Evolutionary conservation across 1,284 basidiomycete species (phyloP), one percentile per base, ranked within the genome.

Genomic region (Rhodotorula sp.): DNA sequence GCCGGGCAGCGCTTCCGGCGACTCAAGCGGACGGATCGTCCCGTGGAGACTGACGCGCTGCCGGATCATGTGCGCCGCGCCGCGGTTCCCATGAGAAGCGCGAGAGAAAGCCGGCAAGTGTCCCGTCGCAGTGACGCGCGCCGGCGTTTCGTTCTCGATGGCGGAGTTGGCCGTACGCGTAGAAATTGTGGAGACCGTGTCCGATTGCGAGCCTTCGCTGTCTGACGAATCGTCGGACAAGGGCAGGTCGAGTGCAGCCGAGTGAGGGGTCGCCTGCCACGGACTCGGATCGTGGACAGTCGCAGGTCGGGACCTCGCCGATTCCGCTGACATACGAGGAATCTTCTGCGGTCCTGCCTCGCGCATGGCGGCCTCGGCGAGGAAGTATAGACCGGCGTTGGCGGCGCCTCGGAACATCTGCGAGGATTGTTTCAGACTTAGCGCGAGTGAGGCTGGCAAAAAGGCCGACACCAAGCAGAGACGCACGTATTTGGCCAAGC

Each of bases 31-130:
- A 17, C 94, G 87, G 29, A 91, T 84, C 15, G 86, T 80, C 12
- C 95, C 95, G 42, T 84, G 83, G 6, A 89, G 88, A 22, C 89
- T 87, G 29, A 98, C 88, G 22, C 95, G 87, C 80, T 98, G 93
- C 46, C 95, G 87, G 71, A 98, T 91, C 86, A 90, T 89, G 62
- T 46, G 84, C 51, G 62, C 42, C 26, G 26, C 49, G 22, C 51
- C 59, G 22, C 3, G 54, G 10, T 15, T 15, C 1, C 26, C 24
- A 6, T 18, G 2, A 26, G 49, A 10, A 8, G 49, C 14, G 22
- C 42, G 29, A 18, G 64, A 56, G 61, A 69, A 72, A 10, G 45
- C 42, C 18, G 64, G 67, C 0, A 66, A 62, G 14, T 60, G 70
- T 7, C 70, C 67, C 12, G 64, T 69, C 26, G 62, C 70, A 5